Evolutionary conservation across 1,284 basidiomycete species (phyloP).

Genomic region (Chondrostereum purpureum): DNA sequence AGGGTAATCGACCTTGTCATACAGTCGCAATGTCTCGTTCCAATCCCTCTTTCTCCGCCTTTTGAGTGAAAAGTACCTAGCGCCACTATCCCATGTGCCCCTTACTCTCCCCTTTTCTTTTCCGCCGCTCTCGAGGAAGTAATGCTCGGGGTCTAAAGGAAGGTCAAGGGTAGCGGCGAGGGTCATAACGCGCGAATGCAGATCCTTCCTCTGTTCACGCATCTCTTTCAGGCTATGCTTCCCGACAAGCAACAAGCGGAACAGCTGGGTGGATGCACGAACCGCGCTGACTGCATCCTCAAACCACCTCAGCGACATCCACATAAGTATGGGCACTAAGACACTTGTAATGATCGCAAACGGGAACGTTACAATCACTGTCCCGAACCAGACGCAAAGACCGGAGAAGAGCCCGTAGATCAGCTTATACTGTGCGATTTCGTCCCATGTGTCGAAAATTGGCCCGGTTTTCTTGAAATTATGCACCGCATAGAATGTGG

Average conservation of each 20-base stretch:
- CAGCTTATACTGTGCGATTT: constrained; percentile 85
- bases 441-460: constrained; percentile 76
- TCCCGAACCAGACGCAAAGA: constrained; percentile 51
- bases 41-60: constrained; percentile 79
- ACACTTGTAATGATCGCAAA: constrained; percentile 48
- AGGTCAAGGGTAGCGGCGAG: constrained; percentile 59
- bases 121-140: constrained; percentile 51
- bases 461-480: constrained; percentile 74
- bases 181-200: constrained; percentile 58
- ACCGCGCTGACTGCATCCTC: constrained; percentile 77
- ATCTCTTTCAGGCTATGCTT: constrained; percentile 47
- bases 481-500: constrained; percentile 58
- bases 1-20: constrained; percentile 75
- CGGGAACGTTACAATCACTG: constrained; percentile 53
- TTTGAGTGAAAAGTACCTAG: constrained; percentile 72
- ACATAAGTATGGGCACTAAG: constrained; percentile 70
- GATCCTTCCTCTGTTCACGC: constrained; percentile 41
- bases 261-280: constrained; percentile 60
- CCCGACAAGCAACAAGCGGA: constrained; percentile 60
- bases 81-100: constrained; percentile 58
- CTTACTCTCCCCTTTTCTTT: constrained; percentile 63
- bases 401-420: constrained; percentile 74
- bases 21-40: constrained; percentile 76
- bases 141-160: constrained; percentile 60
- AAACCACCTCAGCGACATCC: constrained; percentile 81